These are phyloP conservation scores for Podospora pseudocomata DNA, from an alignment of 495 filamentous ascomycete genomes.

Conservation along the genomic window DNA sequence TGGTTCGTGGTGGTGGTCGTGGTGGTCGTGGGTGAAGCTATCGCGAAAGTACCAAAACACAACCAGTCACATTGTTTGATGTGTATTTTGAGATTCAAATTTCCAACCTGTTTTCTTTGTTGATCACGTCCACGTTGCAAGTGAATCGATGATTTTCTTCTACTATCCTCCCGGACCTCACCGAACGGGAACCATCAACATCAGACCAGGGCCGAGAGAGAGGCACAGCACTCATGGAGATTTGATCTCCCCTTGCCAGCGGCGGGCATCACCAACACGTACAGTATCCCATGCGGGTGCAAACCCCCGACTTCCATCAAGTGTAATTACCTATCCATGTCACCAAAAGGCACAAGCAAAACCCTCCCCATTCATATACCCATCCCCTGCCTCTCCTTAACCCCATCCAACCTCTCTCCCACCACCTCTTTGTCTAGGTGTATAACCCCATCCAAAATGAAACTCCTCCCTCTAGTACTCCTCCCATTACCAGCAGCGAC, in stretches of 20 bases:
- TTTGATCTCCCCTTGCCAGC: neutral
- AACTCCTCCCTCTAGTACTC: neutral
- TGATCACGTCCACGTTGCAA: no score
- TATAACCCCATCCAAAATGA: neutral
- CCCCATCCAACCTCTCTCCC: neutral
- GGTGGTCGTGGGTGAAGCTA: neutral
- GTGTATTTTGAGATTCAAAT: neutral
- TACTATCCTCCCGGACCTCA: neutral
- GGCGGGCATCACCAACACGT: neutral
- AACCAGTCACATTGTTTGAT: neutral
- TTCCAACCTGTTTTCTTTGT: neutral
- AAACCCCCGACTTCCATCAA: neutral
- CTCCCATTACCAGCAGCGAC: conserved; percentile 13
- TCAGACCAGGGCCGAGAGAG: neutral
- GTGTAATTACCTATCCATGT: neutral
- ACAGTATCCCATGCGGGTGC: neutral
- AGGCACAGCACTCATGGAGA: neutral
- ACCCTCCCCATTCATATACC: neutral
- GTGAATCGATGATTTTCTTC: no score
- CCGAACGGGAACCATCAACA: neutral
- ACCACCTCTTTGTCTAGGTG: no score
- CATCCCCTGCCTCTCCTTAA: neutral
- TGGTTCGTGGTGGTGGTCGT: neutral
- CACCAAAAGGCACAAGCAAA: neutral
- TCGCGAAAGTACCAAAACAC: neutral